Evolutionary conservation across 306 rosid genomes (phyloP).

Genomic region (Pterocarpus macrocarpus): DNA sequence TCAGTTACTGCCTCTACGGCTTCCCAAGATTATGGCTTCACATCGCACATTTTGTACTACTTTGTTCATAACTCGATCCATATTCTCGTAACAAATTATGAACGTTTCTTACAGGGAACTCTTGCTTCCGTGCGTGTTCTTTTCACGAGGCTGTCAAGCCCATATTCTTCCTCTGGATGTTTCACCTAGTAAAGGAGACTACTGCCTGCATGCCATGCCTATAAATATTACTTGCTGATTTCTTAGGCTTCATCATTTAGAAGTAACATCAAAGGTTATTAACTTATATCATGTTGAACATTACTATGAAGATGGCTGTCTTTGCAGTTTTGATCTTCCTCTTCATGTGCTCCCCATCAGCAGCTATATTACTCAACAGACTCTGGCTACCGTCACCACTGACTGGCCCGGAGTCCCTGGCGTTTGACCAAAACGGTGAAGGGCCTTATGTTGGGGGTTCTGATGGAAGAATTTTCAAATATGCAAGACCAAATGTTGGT

Average conservation of each 20-base stretch:
- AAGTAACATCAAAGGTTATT: not conserved
- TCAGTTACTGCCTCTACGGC: not conserved
- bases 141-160: not conserved
- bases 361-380: slow-evolving; percentile 27
- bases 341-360: slow-evolving; percentile 39
- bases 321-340: slow-evolving; percentile 30
- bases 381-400: slow-evolving; percentile 48
- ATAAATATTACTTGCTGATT: slow-evolving; percentile 1
- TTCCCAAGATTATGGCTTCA: not conserved
- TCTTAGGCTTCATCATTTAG: not conserved
- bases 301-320: not conserved
- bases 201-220: not conserved
- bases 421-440: slow-evolving; percentile 46
- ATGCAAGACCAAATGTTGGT: not conserved
- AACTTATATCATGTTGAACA: slow-evolving; percentile 12
- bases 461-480: slow-evolving; percentile 59
- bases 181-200: not conserved
- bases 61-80: not conserved
- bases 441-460: slow-evolving; percentile 57
- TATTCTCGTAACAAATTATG: not conserved
- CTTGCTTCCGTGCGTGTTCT: not conserved
- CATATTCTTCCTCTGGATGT: not conserved
- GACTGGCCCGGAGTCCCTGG: slow-evolving; percentile 54
- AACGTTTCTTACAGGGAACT: not conserved
- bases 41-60: not conserved